Evolutionary conservation across 495 filamentous ascomycete genomes (phyloP), one percentile per base, ranked within the genome.

Genomic region (Xylaria longipes): DNA sequence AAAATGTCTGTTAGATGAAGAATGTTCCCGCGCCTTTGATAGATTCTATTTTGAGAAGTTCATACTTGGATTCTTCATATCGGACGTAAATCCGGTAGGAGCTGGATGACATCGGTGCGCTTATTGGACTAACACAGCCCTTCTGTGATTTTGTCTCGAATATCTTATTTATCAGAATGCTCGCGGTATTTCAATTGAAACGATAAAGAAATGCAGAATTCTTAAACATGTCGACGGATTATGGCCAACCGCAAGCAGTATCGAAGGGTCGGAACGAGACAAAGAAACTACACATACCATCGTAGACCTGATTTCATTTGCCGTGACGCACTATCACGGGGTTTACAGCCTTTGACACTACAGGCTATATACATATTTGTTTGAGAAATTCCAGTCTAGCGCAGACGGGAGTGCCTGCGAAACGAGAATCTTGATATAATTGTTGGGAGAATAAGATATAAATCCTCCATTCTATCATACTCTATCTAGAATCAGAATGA

Each of bases 41-140:
- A 14, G 3, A 9, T 57, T 48, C 20, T 9, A 61, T n/a, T 3
- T 5, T 3, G 56, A 37, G 54, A 17, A 29, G 1, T 37, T n/a
- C 57, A 35, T 70, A 70, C 68, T 64, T 54, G 29, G 9, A 41
- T 22, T 25, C 31, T 14, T 57, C 68, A 15, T 62, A 63, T 35
- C 33, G 68, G 33, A 70, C 25, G n/a, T 62, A 70, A 63, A 70
- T 25, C 22, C 68, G 68, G 29, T 70, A 54, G 20, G 20, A 57
- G 15, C 12, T 37, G 1, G 56, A 61, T 29, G 46, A 20, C 68
- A 50, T 70, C n/a, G 3, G 9, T 37, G 65, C n/a, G 33, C 31
- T 6, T 57, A 43, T 3, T n/a, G 25, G 22, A 14, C 64, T 6
- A 5, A 52, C 1, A 20, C 48, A 17, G 39, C 14, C 41, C n/a